A percentile compares a stretch with the other conserved stretches of the same genome.
These are phyloP conservation scores for Helotiales sp. DNA, from an alignment of 2,329 filamentous ascomycete genomes.

Conservation along the genomic window DNA sequence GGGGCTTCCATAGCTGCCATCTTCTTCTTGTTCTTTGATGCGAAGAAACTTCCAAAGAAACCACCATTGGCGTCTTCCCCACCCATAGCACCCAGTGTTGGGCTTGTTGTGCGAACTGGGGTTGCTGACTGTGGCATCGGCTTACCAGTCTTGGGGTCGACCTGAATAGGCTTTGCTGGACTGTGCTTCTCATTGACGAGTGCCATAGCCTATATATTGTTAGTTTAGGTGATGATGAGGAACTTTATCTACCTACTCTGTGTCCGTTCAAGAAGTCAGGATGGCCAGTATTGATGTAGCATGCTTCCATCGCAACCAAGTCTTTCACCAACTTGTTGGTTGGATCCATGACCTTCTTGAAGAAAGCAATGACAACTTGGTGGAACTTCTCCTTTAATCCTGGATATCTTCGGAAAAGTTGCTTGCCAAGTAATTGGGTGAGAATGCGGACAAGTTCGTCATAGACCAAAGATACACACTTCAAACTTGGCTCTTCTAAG, in stretches of 20 bases:
- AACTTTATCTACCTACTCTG: slow-evolving; percentile 57
- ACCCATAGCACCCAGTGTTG: slow-evolving; percentile 61
- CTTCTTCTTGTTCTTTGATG: slow-evolving; percentile 99
- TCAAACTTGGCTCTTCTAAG: slow-evolving; percentile 92
- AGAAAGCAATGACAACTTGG: slow-evolving; percentile 87
- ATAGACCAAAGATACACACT: slow-evolving; percentile 96
- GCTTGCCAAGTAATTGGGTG: slow-evolving; percentile 84
- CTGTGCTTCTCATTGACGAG: slow-evolving; percentile 94
- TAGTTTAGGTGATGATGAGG: slow-evolving; percentile 24
- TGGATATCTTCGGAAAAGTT: slow-evolving; percentile 92
- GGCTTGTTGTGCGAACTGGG: slow-evolving; percentile 77
- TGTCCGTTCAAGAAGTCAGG: slow-evolving; percentile 98
- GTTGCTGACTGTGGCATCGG: slow-evolving; percentile 69
- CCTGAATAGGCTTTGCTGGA: slow-evolving; percentile 82
- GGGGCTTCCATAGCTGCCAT: slow-evolving; percentile 99
- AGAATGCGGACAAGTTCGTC: slow-evolving; percentile 97
- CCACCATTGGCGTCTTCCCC: slow-evolving; percentile 64
- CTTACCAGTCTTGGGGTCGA: slow-evolving; percentile 98
- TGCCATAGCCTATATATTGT: slow-evolving; percentile 76
- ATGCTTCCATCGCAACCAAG: slow-evolving; percentile 92
- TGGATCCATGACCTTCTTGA: slow-evolving; percentile 98
- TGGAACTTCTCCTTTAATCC: slow-evolving; percentile 96
- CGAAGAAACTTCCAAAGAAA: slow-evolving; percentile 99
- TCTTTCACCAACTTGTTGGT: slow-evolving; percentile 97
- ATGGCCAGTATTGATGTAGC: slow-evolving; percentile 98